Conservation (phyloP, 2,329 filamentous ascomycete species). For the Penicillium sp. region DNA sequence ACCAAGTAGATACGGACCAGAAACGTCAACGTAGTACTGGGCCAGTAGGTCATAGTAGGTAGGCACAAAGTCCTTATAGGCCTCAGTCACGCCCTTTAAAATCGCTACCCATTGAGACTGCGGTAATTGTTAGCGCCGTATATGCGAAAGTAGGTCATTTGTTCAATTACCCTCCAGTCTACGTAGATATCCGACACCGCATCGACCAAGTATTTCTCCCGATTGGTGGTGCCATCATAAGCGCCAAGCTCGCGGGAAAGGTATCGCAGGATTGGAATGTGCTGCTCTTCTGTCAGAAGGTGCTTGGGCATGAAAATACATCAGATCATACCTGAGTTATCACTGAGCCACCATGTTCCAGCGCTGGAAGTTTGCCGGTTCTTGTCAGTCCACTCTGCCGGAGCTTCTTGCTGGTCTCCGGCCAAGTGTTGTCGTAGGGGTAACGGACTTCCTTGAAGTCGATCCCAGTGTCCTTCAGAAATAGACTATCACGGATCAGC, state of each 20-base stretch:
- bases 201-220: constrained; percentile 43
- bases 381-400: constrained; percentile 25
- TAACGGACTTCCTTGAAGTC: constrained; percentile 32
- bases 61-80: constrained; percentile 36
- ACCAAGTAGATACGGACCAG: constrained; percentile 42
- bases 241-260: constrained; percentile 36
- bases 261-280: constrained; percentile 40
- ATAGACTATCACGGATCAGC: constrained; percentile 20
- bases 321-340: constrained; percentile 24
- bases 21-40: constrained; percentile 31
- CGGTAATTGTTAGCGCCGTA: background rate
- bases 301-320: background rate
- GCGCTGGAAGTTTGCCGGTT: constrained; percentile 38
- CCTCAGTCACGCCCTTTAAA: constrained; percentile 24
- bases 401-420: constrained; percentile 27
- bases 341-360: constrained; percentile 39
- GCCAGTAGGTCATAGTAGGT: constrained; percentile 35
- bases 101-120: constrained; percentile 31
- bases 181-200: constrained; percentile 42
- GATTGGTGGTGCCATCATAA: constrained; percentile 41
- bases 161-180: constrained; percentile 43
- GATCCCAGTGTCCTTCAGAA: constrained; percentile 32
- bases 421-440: constrained; percentile 31
- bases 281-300: constrained; percentile 15
- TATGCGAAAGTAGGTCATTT: background rate